Evolutionary conservation across 23 red algal species (phyloP).

Genomic region (Gracilaria caudata): DNA sequence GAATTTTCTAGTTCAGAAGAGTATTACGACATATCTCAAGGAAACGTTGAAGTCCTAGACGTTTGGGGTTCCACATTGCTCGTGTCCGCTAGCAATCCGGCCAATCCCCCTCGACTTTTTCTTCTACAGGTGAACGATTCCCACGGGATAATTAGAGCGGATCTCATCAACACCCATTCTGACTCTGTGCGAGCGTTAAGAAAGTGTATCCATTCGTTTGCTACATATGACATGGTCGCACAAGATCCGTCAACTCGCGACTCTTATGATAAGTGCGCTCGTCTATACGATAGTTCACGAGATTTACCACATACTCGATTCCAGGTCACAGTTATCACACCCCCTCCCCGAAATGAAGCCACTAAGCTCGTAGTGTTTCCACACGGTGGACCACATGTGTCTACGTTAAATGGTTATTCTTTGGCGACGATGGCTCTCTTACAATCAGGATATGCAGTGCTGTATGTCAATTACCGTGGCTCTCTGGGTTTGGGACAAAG

Average conservation of each 20-base stretch:
- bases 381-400: constrained; percentile 94
- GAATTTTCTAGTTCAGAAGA: not conserved
- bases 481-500: constrained; percentile 80
- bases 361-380: constrained; percentile 69
- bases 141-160: not conserved
- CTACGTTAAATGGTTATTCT: constrained; percentile 64
- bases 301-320: constrained; percentile 6
- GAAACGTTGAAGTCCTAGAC: not conserved
- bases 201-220: not conserved
- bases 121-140: not conserved
- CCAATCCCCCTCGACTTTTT: not conserved
- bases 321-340: constrained; percentile 21
- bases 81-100: not conserved
- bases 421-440: constrained; percentile 56
- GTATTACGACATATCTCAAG: constrained; percentile 23
- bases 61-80: constrained; percentile 2
- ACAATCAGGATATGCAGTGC: constrained; percentile 73
- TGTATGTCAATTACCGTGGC: constrained; percentile 92
- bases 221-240: constrained; percentile 25
- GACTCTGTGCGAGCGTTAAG: not conserved
- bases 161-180: not conserved
- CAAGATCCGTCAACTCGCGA: not conserved
- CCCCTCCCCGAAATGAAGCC: constrained; percentile 4
- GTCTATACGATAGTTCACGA: not conserved
- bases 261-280: not conserved